These are phyloP conservation scores for Phytophthora uliginosa DNA, from an alignment of 352 stramenopile species.

Conservation along the genomic window DNA sequence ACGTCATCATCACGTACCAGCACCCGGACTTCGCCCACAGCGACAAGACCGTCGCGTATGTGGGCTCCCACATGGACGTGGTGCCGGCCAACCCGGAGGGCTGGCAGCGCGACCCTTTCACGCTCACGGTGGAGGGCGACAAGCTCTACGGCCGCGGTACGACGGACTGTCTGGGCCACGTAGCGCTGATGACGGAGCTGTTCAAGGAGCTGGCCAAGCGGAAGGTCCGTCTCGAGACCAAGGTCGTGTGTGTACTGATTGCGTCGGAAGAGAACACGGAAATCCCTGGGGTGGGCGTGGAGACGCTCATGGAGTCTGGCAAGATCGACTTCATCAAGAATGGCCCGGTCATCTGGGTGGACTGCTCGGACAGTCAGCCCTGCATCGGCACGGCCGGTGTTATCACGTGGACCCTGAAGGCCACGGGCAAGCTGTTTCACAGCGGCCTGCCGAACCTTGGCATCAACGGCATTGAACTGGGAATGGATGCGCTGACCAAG, in stretches of 20 bases:
- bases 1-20: conserved; percentile 93
- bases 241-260: conserved; percentile 91
- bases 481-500: conserved; percentile 81
- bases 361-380: conserved; percentile 91
- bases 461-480: conserved; percentile 92
- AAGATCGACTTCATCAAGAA: conserved; percentile 95
- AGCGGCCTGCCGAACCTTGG: conserved; percentile 88
- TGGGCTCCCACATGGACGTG: conserved; percentile 93
- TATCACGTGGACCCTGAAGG: conserved; percentile 91
- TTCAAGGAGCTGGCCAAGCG: conserved; percentile 80
- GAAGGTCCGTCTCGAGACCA: conserved; percentile 66
- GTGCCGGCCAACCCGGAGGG: conserved; percentile 91
- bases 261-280: conserved; percentile 87
- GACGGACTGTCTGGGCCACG: conserved; percentile 93
- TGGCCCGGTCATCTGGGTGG: conserved; percentile 92
- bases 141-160: conserved; percentile 93
- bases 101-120: conserved; percentile 91
- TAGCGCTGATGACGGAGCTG: conserved; percentile 90
- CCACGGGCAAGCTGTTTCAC: conserved; percentile 93
- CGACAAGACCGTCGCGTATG: conserved; percentile 85
- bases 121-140: conserved; percentile 89
- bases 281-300: conserved; percentile 86
- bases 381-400: conserved; percentile 92
- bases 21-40: conserved; percentile 56
- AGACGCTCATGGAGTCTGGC: conserved; percentile 85